Base-by-base conservation (phyloP, 345 rosid genomes). In the Punica granatum region DNA sequence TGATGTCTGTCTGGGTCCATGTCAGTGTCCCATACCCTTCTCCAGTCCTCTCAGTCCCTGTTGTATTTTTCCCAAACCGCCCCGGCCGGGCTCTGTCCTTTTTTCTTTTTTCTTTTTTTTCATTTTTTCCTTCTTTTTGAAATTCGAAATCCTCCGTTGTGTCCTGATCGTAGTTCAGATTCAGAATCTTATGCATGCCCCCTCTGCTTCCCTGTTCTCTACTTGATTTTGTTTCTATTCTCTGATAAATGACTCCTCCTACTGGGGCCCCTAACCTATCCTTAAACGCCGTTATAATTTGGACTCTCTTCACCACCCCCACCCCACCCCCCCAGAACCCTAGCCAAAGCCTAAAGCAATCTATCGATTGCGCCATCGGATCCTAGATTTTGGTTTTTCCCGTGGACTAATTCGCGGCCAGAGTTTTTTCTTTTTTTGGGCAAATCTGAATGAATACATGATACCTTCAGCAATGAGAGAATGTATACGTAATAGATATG, bases 81-180 rank as follows among this genome's bases (percentile, higher is more conserved):
- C 5, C 60, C 33, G 11, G 15, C 1, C 33, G 33, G 3, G 60
- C 58, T 26, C 4, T 28, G 18, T 28, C 4, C 43, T 37, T 13
- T 31, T 37, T 28, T n/a, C n/a, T n/a, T n/a, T n/a, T n/a, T n/a
- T n/a, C n/a, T n/a, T n/a, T n/a, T n/a, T n/a, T n/a, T n/a, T n/a
- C n/a, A n/a, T n/a, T n/a, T n/a, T n/a, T n/a, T n/a, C n/a, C n/a
- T n/a, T n/a, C n/a, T 18, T 66, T 66, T 66, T 66, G 69, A 66
- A 66, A 66, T 66, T 66, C 39, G 69, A 51, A 66, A 48, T 58
- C 7, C 54, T 35, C 14, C 12, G 61, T 28, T 56, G 61, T 56
- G 34, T 56, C 61, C 34, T 12, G 61, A 56, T 56, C 33, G 25
- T 37, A 5, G 41, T 37, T n/a, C 30, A 7, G 11, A 13, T 30